Percentiles rank a stretch among this genome's conserved stretches.
phyloP scores from a whole-genome alignment of 2,329 filamentous ascomycete species.

The Aspergillus fumigatus region DNA sequence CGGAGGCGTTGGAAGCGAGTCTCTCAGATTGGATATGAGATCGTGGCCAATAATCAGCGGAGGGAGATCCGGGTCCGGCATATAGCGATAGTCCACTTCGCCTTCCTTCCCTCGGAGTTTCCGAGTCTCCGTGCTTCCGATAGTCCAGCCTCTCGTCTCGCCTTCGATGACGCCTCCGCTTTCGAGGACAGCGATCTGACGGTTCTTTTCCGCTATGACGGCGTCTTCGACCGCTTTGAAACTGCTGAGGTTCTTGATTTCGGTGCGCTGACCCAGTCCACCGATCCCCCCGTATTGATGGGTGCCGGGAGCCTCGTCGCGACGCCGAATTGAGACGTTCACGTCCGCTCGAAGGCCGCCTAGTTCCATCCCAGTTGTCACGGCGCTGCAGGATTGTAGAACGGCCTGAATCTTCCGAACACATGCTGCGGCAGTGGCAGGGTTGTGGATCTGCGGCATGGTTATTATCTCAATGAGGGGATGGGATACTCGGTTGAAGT shows the following conservation, averaged over 20 bases:
- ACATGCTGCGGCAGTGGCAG: constrained; percentile 79
- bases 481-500: constrained; percentile 89
- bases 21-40: constrained; percentile 60
- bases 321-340: constrained; percentile 78
- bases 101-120: constrained; percentile 88
- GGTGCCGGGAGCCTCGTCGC: constrained; percentile 42
- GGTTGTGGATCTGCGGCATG: constrained; percentile 78
- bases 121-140: constrained; percentile 76
- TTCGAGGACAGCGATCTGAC: constrained; percentile 78
- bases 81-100: constrained; percentile 95
- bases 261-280: constrained; percentile 77
- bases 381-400: constrained; percentile 75
- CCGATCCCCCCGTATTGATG: constrained; percentile 54
- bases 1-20: constrained; percentile 65
- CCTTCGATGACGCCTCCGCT: constrained; percentile 69
- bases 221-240: constrained; percentile 95
- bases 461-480: constrained; percentile 96
- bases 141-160: constrained; percentile 89
- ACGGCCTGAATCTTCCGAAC: constrained; percentile 84
- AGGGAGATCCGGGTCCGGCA: constrained; percentile 89
- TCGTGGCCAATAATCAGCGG: constrained; percentile 71
- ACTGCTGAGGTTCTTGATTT: constrained; percentile 95
- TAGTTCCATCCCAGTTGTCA: constrained; percentile 86
- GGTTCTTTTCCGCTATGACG: constrained; percentile 81
- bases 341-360: constrained; percentile 90